Percentiles rank a stretch among this genome's conserved stretches.
These are phyloP conservation scores for Pseudogymnoascus destructans DNA, from an alignment of 2,329 filamentous ascomycete species.

Conservation along the genomic window DNA sequence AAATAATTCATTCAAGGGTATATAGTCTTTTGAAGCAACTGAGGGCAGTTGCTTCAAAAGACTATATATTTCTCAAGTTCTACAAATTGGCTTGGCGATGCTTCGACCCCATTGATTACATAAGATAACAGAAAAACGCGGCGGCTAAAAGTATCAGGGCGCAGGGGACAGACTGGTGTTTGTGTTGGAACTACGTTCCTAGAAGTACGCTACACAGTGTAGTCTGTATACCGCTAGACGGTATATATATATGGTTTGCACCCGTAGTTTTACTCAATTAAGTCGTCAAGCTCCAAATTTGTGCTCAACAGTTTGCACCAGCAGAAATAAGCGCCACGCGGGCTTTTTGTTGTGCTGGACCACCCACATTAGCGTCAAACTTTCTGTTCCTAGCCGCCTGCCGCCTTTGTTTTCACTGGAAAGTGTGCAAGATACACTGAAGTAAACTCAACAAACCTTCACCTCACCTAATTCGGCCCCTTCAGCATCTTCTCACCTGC, in stretches of 20 bases:
- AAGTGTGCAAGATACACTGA: slow-evolving; percentile 1
- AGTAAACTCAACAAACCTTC: background rate
- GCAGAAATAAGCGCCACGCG: slow-evolving; percentile 1
- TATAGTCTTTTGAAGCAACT: no score
- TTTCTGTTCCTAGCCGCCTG: slow-evolving; percentile 6
- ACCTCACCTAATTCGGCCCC: background rate
- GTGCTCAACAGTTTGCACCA: no score
- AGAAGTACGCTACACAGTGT: no score
- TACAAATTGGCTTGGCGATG: background rate
- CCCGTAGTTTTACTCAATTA: no score
- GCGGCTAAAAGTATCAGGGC: slow-evolving; percentile 6
- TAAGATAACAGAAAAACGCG: background rate
- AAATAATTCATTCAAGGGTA: background rate
- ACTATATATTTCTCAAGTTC: background rate
- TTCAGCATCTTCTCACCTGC: background rate
- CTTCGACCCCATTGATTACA: background rate
- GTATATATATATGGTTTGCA: no score
- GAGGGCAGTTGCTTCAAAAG: background rate
- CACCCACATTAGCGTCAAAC: slow-evolving; percentile 8
- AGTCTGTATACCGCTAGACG: no score
- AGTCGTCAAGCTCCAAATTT: no score
- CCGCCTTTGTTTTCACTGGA: slow-evolving; percentile 7
- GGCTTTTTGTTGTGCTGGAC: slow-evolving; percentile 3
- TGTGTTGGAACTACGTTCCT: no score
- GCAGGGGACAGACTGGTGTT: slow-evolving; percentile 2